A percentile compares a stretch with the other conserved stretches of the same genome.
phyloP scores from a whole-genome alignment of 2,329 filamentous ascomycete genomes.

The Curvularia eragrostidis region DNA sequence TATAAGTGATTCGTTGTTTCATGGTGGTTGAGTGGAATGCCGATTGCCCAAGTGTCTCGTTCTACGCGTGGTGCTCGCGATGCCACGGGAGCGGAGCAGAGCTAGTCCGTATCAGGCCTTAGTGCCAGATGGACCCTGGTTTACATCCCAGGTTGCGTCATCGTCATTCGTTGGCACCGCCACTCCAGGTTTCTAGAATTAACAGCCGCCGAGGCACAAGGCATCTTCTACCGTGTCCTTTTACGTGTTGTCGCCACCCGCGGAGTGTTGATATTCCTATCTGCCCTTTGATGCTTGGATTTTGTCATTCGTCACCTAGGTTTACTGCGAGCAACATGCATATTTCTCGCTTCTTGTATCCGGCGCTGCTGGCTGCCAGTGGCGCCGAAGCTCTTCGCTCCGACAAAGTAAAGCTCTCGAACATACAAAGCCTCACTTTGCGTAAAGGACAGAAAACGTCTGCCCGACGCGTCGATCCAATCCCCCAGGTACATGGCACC shows the following conservation, averaged over 20 bases:
- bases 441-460: constrained; percentile 71
- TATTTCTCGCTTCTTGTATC: constrained; percentile 36
- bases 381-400: constrained; percentile 43
- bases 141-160: constrained; percentile 11
- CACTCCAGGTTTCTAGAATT: constrained; percentile 21
- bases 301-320: not conserved
- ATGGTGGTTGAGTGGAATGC: constrained; percentile 47
- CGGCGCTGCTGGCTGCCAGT: constrained; percentile 42
- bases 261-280: constrained; percentile 3
- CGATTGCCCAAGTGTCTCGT: not conserved
- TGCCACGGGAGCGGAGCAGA: not conserved
- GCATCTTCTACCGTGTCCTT: constrained; percentile 37
- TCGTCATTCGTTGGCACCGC: constrained; percentile 13
- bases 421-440: constrained; percentile 80
- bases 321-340: constrained; percentile 35
- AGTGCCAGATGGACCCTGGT: not conserved
- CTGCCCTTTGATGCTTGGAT: not conserved
- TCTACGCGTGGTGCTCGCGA: constrained; percentile 13
- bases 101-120: constrained; percentile 4
- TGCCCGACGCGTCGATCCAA: constrained; percentile 74
- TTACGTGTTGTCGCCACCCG: constrained; percentile 30
- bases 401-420: constrained; percentile 64
- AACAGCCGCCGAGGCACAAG: constrained; percentile 16
- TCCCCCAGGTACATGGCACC: constrained; percentile 61
- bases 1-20: constrained; percentile 78